phyloP scores from a whole-genome alignment of 1,284 basidiomycete genomes.

The Athelia sp. region DNA sequence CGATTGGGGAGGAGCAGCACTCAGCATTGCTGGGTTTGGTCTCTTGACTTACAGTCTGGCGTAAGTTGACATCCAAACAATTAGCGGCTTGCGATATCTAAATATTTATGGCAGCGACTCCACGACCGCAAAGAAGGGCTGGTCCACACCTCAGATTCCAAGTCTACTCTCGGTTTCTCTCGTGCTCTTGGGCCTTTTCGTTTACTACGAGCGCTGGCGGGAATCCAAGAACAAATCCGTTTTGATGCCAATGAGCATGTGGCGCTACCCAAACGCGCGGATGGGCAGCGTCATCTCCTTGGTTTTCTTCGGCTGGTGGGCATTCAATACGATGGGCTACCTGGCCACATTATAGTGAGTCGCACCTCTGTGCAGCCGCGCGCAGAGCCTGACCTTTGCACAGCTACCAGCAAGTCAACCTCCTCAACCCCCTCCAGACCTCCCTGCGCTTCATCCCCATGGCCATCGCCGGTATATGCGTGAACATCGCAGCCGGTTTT shows the following conservation, averaged over 20 bases:
- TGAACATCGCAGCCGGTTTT: slow-evolving; percentile 23
- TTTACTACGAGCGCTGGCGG: slow-evolving; percentile 26
- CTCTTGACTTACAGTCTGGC: slow-evolving; percentile 28
- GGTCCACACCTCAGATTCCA: slow-evolving; percentile 28
- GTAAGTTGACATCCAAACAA: slow-evolving; percentile 14
- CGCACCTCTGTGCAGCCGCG: background rate
- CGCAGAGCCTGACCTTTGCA: slow-evolving; percentile 4
- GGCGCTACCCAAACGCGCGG: slow-evolving; percentile 24
- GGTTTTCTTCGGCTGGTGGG: slow-evolving; percentile 29
- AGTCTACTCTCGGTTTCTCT: slow-evolving; percentile 23
- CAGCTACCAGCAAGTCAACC: slow-evolving; percentile 31
- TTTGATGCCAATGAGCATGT: slow-evolving; percentile 30
- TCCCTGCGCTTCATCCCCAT: slow-evolving; percentile 26
- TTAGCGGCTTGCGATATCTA: background rate
- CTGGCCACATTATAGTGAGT: slow-evolving; percentile 23
- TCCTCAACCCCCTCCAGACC: slow-evolving; percentile 24
- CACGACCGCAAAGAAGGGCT: slow-evolving; percentile 23
- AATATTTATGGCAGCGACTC: slow-evolving; percentile 24
- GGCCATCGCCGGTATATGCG: slow-evolving; percentile 22
- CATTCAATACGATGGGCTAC: slow-evolving; percentile 28
- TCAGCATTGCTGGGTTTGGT: slow-evolving; percentile 26
- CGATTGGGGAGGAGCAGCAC: slow-evolving; percentile 28
- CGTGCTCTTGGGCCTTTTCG: slow-evolving; percentile 22
- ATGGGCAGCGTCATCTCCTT: slow-evolving; percentile 24
- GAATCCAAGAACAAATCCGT: slow-evolving; percentile 23